These are phyloP conservation scores for Petunia axillaris DNA, from an alignment of 257 asterid genomes.

Conservation along the genomic window DNA sequence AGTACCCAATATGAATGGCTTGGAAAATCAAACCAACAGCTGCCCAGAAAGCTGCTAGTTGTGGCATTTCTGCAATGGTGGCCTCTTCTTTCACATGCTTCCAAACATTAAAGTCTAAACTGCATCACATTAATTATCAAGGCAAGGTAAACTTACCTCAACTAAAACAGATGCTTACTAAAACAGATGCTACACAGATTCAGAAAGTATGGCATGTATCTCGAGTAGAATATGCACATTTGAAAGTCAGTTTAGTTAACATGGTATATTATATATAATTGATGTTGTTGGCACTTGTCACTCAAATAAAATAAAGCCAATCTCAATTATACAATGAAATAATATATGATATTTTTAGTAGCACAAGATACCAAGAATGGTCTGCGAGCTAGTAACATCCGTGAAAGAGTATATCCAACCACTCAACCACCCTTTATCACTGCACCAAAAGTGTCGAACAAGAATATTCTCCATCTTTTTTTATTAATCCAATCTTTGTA, in stretches of 20 bases:
- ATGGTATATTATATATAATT: background rate
- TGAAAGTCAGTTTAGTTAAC: background rate
- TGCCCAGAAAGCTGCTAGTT: no score
- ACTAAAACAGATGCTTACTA: background rate
- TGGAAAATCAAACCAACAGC: no score
- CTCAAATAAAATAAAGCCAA: slow-evolving; percentile 6
- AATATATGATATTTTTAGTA: background rate
- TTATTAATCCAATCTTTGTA: no score
- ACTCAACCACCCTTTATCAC: background rate
- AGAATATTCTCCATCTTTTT: background rate
- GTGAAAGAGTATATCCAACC: background rate
- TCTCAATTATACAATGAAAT: background rate
- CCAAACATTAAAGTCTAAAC: no score
- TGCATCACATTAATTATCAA: background rate
- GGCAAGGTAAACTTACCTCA: background rate
- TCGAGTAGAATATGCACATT: background rate
- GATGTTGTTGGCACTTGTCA: background rate
- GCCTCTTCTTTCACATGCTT: no score
- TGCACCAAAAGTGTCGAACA: background rate
- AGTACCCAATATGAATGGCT: no score
- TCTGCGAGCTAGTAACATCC: background rate
- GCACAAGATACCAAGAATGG: background rate
- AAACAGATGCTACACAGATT: background rate
- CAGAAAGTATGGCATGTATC: background rate
- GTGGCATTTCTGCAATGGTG: no score